Evolutionary conservation across 2,329 filamentous ascomycete genomes (phyloP).

Genomic region (Escovopsis sp.): DNA sequence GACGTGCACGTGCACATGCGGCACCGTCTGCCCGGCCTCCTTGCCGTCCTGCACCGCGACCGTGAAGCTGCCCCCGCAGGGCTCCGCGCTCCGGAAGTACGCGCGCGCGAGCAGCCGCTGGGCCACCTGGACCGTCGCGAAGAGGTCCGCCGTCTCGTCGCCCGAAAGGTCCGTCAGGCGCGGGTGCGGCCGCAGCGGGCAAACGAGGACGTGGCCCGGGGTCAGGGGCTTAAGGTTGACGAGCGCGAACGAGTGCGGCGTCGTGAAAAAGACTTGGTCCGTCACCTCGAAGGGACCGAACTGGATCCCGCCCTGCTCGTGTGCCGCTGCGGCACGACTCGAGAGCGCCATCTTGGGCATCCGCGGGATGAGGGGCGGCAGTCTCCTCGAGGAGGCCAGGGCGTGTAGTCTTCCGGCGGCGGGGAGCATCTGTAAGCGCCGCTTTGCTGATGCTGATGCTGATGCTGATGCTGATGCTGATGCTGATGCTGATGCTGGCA

Average conservation of each 20-base stretch:
- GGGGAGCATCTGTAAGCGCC: too few species aligned
- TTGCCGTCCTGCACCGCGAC: conserved; percentile 88
- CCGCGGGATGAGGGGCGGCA: too few species aligned
- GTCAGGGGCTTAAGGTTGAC: conserved; percentile 93
- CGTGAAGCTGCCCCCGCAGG: conserved; percentile 63
- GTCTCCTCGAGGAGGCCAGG: too few species aligned
- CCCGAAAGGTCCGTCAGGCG: conserved; percentile 63
- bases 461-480: too few species aligned
- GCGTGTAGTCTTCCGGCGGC: too few species aligned
- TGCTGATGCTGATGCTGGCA: too few species aligned
- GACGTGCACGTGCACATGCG: conserved; percentile 86
- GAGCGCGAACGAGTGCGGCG: conserved; percentile 66
- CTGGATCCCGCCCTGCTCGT: conserved; percentile 26
- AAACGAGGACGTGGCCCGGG: conserved; percentile 85
- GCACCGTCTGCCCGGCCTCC: conserved; percentile 84
- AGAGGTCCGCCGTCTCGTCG: conserved; percentile 66
- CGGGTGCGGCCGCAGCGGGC: conserved; percentile 52
- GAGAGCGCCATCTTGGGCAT: conserved; percentile 17
- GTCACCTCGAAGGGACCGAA: conserved; percentile 70
- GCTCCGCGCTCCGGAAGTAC: conserved; percentile 37
- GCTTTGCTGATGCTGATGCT: too few species aligned
- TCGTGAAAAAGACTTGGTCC: conserved; percentile 75
- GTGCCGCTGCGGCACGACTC: conserved; percentile 8
- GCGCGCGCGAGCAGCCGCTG: conserved; percentile 55
- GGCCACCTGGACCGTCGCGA: conserved; percentile 71